Base-by-base conservation (phyloP, 2,329 filamentous ascomycete genomes). In the Dothideomycetes sp. region DNA sequence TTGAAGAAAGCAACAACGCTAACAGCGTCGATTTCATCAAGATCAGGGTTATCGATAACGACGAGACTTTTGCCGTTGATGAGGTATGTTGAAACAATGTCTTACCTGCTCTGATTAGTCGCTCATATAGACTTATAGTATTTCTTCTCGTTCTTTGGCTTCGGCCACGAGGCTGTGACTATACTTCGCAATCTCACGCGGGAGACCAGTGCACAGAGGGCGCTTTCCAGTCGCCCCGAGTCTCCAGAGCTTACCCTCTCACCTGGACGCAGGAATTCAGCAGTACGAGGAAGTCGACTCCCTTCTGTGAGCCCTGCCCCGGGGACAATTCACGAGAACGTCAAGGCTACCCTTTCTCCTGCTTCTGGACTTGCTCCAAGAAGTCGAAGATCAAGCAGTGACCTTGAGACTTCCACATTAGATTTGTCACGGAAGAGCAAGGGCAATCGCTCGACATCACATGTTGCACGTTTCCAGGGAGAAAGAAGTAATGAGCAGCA, bases 21-120 rank as follows among this genome's bases (percentile, higher is more conserved):
- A 85, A 93, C 48, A 87, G 94, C 59, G 86, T 87, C 16, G 85
- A 95, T 47, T 96, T 91, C 0, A 82, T 93, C 65, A 95, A 94
- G 62, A 80, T 98, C 47, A 78, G 86, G 25, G 86, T 95, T 30
- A 80, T 96, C 43, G 88, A 95, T 55, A 93, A 87, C 49, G 85
- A 91, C 49, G 89, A 95, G 61, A 93, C 86, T 0, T 96, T 84
- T 62, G 88, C 88, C 3, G 84, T 96, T 48, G 91, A 98, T 53
- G 91, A 98, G 71, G 84, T 85, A 65, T 48, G 65, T 56, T 3
- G 18, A 44, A 19, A 12, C 24, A 20, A 2, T 36, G 13, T 18
- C 28, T 16, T 40, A 18, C 6, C 25, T 41, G 31, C 5, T 18
- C n/a, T 6, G 12, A 25, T 16, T 20, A 22, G 28, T 31, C 46